These are phyloP conservation scores for Boeremia exigua DNA, from an alignment of 2,329 filamentous ascomycete species.

Conservation along the genomic window DNA sequence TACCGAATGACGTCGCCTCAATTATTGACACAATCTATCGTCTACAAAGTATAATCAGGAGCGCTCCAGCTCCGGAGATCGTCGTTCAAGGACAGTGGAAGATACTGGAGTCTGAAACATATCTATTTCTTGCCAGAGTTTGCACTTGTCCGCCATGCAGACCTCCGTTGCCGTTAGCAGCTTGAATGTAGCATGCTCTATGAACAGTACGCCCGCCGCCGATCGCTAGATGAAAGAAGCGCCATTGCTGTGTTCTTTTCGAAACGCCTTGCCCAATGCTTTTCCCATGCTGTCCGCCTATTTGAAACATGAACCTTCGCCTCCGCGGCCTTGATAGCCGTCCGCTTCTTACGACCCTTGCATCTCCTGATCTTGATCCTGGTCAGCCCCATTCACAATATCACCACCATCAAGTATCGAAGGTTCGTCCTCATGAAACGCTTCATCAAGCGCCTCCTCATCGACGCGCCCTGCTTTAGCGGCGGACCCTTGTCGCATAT, in stretches of 20 bases:
- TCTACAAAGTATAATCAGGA: too few relatives aligned
- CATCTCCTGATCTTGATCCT: constrained; percentile 43
- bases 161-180: background rate
- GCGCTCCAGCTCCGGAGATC: too few relatives aligned
- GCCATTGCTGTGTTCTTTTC: constrained; percentile 20
- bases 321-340: constrained; percentile 10
- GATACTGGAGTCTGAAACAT: too few relatives aligned
- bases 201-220: background rate
- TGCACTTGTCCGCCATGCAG: too few relatives aligned
- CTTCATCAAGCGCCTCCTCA: constrained; percentile 11
- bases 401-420: constrained; percentile 29
- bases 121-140: too few relatives aligned
- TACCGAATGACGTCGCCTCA: background rate
- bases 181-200: background rate
- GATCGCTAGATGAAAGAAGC: constrained; percentile 16
- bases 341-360: constrained; percentile 29
- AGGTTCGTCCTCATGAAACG: background rate
- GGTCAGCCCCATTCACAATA: constrained; percentile 28
- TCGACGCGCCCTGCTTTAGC: constrained; percentile 7
- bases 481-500: constrained; percentile 24
- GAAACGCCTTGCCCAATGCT: constrained; percentile 39
- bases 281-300: constrained; percentile 25
- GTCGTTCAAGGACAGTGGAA: too few relatives aligned
- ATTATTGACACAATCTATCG: background rate
- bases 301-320: constrained; percentile 19